phyloP scores from a whole-genome alignment of 768 basidiomycete genomes.

The Naganishia kalamii region DNA sequence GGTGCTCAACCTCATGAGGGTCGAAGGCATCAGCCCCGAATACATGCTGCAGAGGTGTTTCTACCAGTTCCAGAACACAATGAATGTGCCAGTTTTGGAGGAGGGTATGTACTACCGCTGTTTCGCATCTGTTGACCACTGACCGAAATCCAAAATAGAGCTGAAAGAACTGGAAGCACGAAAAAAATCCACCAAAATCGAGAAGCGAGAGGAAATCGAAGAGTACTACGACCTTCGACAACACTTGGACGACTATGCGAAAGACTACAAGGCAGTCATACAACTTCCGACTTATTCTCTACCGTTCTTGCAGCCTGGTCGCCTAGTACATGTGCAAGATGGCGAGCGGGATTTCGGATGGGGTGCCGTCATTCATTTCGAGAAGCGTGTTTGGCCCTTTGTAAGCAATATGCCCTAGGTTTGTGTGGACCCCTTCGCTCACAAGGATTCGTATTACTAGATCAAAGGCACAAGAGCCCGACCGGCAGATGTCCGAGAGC shows the following conservation, averaged over 20 bases:
- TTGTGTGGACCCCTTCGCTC: too few species aligned
- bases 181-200: conserved; percentile 57
- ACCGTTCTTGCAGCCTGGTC: conserved; percentile 85
- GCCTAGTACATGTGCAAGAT: conserved; percentile 84
- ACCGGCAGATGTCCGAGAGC: conserved; percentile 67
- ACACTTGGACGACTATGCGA: conserved; percentile 79
- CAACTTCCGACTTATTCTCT: conserved; percentile 93
- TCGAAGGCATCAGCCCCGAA: conserved; percentile 96
- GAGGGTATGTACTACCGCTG: conserved; percentile 55
- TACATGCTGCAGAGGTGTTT: conserved; percentile 97
- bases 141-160: not conserved
- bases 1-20: conserved; percentile 96
- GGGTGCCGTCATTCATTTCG: conserved; percentile 88
- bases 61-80: conserved; percentile 94
- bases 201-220: conserved; percentile 72
- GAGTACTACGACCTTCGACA: conserved; percentile 91
- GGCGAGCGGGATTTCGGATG: conserved; percentile 87
- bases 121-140: not conserved
- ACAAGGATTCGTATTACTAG: not conserved
- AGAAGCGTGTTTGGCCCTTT: conserved; percentile 56
- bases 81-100: conserved; percentile 64
- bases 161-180: not conserved
- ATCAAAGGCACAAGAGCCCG: conserved; percentile 51
- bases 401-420: not conserved
- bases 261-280: conserved; percentile 84